These are phyloP conservation scores for Glycyrrhiza uralensis DNA, from an alignment of 306 rosid genomes.

Conservation along the genomic window DNA sequence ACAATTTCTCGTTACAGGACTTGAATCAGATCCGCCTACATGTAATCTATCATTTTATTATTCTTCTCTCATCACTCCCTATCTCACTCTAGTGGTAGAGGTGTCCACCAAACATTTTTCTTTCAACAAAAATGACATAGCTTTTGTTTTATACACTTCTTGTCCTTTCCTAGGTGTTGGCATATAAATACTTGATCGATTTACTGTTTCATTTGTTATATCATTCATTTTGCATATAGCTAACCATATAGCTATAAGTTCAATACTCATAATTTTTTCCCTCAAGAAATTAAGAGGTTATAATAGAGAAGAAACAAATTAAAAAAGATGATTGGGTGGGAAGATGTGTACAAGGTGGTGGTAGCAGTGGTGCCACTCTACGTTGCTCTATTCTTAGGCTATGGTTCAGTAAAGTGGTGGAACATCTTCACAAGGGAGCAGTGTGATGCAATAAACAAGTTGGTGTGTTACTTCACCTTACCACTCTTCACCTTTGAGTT, in stretches of 20 bases:
- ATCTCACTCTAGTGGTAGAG: too few relatives aligned
- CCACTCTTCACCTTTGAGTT: constrained; percentile 87
- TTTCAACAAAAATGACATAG: too few relatives aligned
- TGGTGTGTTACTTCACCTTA: constrained; percentile 83
- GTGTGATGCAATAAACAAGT: constrained; percentile 77
- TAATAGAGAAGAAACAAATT: background rate
- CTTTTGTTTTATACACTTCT: background rate
- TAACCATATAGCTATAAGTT: background rate
- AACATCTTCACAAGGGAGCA: constrained; percentile 64
- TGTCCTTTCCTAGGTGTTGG: constrained; percentile 12
- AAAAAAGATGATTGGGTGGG: constrained; percentile 77
- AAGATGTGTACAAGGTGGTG: constrained; percentile 75
- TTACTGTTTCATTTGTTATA: background rate
- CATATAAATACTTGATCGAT: constrained; percentile 20
- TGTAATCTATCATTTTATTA: too few relatives aligned
- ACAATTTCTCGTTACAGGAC: too few relatives aligned
- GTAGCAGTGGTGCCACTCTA: constrained; percentile 79
- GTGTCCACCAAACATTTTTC: too few relatives aligned
- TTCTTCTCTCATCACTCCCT: too few relatives aligned
- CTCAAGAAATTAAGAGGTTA: background rate
- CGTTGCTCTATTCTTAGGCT: constrained; percentile 71
- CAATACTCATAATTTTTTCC: background rate
- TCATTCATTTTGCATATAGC: constrained; percentile 5
- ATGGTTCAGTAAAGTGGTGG: constrained; percentile 95
- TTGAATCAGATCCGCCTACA: too few relatives aligned